These are phyloP conservation scores for Ambrosia artemisiifolia DNA, from an alignment of 129 eudicot genomes.

Conservation along the genomic window DNA sequence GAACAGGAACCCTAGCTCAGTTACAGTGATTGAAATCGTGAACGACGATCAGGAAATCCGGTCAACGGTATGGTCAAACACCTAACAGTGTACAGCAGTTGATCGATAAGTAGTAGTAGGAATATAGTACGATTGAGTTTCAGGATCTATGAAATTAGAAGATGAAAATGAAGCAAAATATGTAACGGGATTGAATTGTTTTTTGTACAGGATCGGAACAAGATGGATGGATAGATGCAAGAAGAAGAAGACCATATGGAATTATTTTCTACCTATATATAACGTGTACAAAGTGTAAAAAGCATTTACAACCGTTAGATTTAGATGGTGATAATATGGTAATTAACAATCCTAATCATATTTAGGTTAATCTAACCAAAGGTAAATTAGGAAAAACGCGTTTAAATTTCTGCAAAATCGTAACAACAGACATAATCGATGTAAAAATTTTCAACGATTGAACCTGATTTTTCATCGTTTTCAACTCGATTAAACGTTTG, in stretches of 20 bases:
- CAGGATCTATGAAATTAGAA: not conserved
- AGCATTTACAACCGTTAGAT: too few relatives aligned
- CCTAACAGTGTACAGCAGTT: not conserved
- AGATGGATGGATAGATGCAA: not conserved
- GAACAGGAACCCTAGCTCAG: constrained; percentile 1
- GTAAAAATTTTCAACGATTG: too few relatives aligned
- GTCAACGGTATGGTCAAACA: not conserved
- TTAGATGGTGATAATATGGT: too few relatives aligned
- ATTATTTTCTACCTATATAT: constrained; percentile 10
- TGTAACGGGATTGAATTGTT: not conserved
- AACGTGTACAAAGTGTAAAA: too few relatives aligned
- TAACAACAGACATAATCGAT: too few relatives aligned
- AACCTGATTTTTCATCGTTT: too few relatives aligned
- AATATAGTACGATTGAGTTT: not conserved
- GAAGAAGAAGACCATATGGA: not conserved
- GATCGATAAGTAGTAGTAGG: not conserved
- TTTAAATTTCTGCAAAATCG: too few relatives aligned
- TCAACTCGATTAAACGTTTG: too few relatives aligned
- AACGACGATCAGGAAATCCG: not conserved
- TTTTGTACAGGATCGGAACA: not conserved
- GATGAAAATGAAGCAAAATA: not conserved
- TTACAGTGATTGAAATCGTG: not conserved
- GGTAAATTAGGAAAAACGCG: too few relatives aligned
- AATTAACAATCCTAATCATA: too few relatives aligned
- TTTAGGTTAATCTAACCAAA: too few relatives aligned